These are phyloP conservation scores for Nasturtium officinale DNA, from an alignment of 345 rosid genomes.

Conservation along the genomic window DNA sequence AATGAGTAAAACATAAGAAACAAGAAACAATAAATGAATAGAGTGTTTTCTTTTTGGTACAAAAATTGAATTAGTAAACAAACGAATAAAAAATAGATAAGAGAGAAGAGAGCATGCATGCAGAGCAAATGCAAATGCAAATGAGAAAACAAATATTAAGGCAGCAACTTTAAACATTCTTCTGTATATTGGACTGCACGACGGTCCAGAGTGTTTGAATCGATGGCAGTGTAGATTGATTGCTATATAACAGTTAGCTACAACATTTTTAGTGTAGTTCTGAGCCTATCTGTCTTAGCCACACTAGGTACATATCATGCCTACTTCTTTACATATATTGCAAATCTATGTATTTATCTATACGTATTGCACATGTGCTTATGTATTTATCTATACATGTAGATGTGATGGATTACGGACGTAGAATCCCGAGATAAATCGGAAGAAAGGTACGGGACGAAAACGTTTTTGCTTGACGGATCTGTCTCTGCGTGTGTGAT, in stretches of 20 bases:
- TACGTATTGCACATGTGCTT: constrained; percentile 13
- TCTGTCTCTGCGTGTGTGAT: constrained; percentile 38
- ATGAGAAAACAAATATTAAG: constrained; percentile 17
- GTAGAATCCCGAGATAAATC: constrained; percentile 47
- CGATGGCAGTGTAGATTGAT: constrained; percentile 42
- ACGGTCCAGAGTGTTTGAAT: constrained; percentile 37
- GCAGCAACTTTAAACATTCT: constrained; percentile 44
- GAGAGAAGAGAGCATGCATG: constrained; percentile 19
- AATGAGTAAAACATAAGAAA: not conserved
- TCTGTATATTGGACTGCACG: constrained; percentile 39
- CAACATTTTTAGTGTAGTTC: constrained; percentile 47
- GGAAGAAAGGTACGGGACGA: constrained; percentile 45
- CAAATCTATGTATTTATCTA: constrained; percentile 1
- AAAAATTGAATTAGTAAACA: not conserved
- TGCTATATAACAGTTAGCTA: constrained; percentile 39
- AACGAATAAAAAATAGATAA: not conserved
- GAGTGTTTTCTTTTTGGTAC: not conserved
- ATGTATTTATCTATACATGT: constrained; percentile 9
- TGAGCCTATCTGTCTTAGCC: constrained; percentile 38
- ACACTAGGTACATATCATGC: constrained; percentile 37
- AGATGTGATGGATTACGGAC: constrained; percentile 35
- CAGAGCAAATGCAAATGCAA: not conserved
- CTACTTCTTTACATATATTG: constrained; percentile 29
- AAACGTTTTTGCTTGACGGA: constrained; percentile 39
- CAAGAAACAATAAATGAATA: not conserved